Conservation (phyloP, 2,329 filamentous ascomycete species). For the Neonectria sp. region DNA sequence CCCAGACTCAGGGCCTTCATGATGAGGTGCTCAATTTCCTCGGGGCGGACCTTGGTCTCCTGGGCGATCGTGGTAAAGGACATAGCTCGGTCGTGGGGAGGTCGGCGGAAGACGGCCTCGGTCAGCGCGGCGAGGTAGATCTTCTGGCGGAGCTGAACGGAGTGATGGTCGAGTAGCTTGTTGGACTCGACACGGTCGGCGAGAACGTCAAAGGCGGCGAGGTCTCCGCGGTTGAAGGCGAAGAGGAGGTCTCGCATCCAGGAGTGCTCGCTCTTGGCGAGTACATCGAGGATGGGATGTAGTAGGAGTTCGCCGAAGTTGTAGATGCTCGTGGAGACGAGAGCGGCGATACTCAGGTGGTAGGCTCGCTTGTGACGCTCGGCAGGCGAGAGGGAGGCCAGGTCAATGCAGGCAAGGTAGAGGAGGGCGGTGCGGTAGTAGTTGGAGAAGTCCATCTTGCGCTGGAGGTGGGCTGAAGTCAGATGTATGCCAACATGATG, state of each 20-base stretch:
- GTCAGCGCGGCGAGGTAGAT: conserved; percentile 97
- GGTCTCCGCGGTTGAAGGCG: conserved; percentile 96
- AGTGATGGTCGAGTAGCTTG: conserved; percentile 83
- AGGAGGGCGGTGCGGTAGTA: conserved; percentile 99
- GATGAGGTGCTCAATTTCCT: conserved; percentile 97
- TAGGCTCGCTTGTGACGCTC: conserved; percentile 90
- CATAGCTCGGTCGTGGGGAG: conserved; percentile 96
- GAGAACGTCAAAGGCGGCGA: conserved; percentile 88
- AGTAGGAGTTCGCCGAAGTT: conserved; percentile 99
- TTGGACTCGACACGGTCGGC: conserved; percentile 86
- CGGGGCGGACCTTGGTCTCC: conserved; percentile 91
- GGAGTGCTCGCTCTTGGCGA: conserved; percentile 77
- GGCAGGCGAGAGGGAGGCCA: conserved; percentile 78
- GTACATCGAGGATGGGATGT: conserved; percentile 92
- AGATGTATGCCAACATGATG: not conserved
- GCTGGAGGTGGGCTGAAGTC: conserved; percentile 46
- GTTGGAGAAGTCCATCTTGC: conserved; percentile 91
- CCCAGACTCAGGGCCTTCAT: conserved; percentile 99
- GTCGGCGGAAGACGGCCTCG: conserved; percentile 95
- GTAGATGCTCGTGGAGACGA: conserved; percentile 96
- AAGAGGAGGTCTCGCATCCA: conserved; percentile 98
- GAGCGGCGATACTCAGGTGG: conserved; percentile 91
- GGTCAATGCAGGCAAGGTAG: conserved; percentile 95
- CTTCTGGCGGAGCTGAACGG: conserved; percentile 92
- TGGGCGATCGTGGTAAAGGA: conserved; percentile 89